Percentiles rank a stretch among this genome's conserved stretches.
phyloP scores from a whole-genome alignment of 306 rosid genomes.

The Prunus dulcis region DNA sequence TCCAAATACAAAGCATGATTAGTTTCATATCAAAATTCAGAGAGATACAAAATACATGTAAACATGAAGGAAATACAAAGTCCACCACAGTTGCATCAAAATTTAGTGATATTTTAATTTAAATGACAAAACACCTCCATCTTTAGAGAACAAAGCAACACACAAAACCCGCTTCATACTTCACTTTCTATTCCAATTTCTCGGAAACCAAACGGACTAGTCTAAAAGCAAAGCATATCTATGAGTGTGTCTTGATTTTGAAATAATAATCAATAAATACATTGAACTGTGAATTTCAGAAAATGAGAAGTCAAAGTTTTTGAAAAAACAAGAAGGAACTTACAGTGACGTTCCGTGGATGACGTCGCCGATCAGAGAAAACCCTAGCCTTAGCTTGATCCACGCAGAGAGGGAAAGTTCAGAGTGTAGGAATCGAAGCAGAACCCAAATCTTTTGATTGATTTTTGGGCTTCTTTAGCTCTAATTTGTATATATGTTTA shows the following conservation, averaged over 20 bases:
- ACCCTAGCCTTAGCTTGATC: slow-evolving; percentile 49
- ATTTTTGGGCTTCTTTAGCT: not conserved
- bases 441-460: slow-evolving; percentile 6
- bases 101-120: not conserved
- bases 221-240: not conserved
- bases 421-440: slow-evolving; percentile 20
- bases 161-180: not conserved
- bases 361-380: slow-evolving; percentile 23
- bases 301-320: not conserved
- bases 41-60: not conserved
- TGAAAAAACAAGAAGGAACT: slow-evolving; percentile 21
- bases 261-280: not conserved
- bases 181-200: slow-evolving; percentile 11
- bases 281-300: not conserved
- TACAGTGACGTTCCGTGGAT: slow-evolving; percentile 34
- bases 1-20: slow-evolving; percentile 8
- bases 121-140: not conserved
- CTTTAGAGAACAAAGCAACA: not conserved
- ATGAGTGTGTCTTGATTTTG: not conserved
- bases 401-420: not conserved
- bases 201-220: slow-evolving; percentile 6
- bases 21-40: not conserved
- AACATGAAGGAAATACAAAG: not conserved
- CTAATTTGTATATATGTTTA: not conserved
- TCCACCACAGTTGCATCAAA: not conserved